phyloP scores from a whole-genome alignment of 495 filamentous ascomycete species.

The Polyplosphaeria fusca region DNA sequence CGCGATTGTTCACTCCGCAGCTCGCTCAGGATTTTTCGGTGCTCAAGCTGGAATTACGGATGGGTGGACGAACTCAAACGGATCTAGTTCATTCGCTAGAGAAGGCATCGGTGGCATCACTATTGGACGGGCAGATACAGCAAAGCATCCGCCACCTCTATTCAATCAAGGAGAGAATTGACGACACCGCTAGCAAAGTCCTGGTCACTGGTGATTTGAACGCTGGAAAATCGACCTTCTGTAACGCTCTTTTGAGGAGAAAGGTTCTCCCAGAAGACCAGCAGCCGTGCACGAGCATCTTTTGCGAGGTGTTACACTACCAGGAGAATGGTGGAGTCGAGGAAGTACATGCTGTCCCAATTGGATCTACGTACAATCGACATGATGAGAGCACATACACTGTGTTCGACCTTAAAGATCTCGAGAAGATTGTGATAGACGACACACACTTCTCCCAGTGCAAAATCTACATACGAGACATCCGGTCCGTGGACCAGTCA shows the following conservation, averaged over 20 bases:
- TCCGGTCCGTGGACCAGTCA: constrained; percentile 85
- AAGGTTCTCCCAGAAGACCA: constrained; percentile 96
- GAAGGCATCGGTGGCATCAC: constrained; percentile 80
- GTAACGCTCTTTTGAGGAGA: constrained; percentile 87
- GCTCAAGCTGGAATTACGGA: constrained; percentile 87
- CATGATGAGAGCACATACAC: constrained; percentile 93
- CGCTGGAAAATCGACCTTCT: constrained; percentile 97
- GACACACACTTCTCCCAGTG: constrained; percentile 85
- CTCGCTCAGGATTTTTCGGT: constrained; percentile 95
- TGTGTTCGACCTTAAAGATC: constrained; percentile 67
- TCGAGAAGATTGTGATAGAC: constrained; percentile 87
- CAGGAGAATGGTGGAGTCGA: constrained; percentile 86
- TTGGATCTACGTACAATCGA: constrained; percentile 64
- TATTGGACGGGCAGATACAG: constrained; percentile 90
- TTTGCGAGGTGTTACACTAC: constrained; percentile 93
- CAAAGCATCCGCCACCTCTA: constrained; percentile 88
- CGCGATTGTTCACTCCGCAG: constrained; percentile 81
- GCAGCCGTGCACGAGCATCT: constrained; percentile 97
- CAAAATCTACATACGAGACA: constrained; percentile 95
- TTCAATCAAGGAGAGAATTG: constrained; percentile 84
- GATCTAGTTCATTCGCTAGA: constrained; percentile 97
- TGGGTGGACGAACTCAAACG: constrained; percentile 77
- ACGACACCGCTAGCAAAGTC: constrained; percentile 96
- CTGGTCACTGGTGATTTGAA: constrained; percentile 96
- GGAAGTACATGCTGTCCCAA: constrained; percentile 93